These are phyloP conservation scores for Thelephora ganbajun DNA, from an alignment of 768 basidiomycete species.

Conservation along the genomic window DNA sequence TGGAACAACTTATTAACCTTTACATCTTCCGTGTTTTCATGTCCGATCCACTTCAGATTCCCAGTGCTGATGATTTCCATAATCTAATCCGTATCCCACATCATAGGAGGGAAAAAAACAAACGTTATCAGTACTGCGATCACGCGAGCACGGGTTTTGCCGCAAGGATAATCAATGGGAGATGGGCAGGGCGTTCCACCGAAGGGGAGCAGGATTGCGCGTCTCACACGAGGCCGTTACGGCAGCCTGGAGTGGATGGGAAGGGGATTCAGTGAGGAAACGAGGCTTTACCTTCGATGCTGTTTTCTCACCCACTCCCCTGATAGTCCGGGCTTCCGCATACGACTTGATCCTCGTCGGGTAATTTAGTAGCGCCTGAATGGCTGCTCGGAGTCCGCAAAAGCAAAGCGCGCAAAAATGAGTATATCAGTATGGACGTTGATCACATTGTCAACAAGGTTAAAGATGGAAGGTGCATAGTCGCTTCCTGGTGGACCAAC, in stretches of 20 bases:
- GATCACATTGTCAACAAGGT: neutral
- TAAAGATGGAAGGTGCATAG: neutral
- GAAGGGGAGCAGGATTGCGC: too few relatives aligned
- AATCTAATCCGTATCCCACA: slow-evolving; percentile 30
- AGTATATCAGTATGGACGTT: too few relatives aligned
- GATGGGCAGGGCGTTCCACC: too few relatives aligned
- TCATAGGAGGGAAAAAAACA: neutral
- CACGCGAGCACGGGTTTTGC: neutral
- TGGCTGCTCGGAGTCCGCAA: slow-evolving; percentile 24
- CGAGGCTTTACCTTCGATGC: slow-evolving; percentile 41
- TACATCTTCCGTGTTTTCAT: slow-evolving; percentile 55
- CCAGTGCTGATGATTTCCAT: slow-evolving; percentile 74
- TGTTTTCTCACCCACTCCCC: slow-evolving; percentile 61
- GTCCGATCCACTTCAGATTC: slow-evolving; percentile 47
- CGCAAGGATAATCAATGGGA: neutral
- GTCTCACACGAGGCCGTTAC: too few relatives aligned
- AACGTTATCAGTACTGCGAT: neutral
- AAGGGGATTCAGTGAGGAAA: too few relatives aligned
- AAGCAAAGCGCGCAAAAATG: too few relatives aligned
- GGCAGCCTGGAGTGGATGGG: too few relatives aligned
- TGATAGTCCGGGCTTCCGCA: slow-evolving; percentile 44
- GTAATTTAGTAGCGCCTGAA: slow-evolving; percentile 40
- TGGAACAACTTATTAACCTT: slow-evolving; percentile 43
- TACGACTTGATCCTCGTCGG: slow-evolving; percentile 43
- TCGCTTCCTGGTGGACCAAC: too few relatives aligned